These are phyloP conservation scores for Hericium rajendrae DNA, from an alignment of 768 basidiomycete genomes.

Conservation along the genomic window DNA sequence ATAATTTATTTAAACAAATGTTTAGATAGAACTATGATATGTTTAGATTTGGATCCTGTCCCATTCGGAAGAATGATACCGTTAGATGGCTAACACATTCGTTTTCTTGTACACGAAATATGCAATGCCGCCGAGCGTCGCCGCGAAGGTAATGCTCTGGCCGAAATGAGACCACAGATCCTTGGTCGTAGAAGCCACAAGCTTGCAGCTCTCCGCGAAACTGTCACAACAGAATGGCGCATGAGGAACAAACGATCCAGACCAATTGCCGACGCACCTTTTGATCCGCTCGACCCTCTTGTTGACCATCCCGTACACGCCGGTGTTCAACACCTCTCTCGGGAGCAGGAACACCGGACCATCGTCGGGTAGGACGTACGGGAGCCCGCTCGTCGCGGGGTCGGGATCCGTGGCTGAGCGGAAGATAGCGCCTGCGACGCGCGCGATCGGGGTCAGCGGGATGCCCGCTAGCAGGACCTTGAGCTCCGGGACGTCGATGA, in stretches of 20 bases:
- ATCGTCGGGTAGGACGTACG: slow-evolving; percentile 39
- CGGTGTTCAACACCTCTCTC: slow-evolving; percentile 37
- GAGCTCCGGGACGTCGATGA: slow-evolving; percentile 26
- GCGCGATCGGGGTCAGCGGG: slow-evolving; percentile 35
- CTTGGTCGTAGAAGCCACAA: neutral
- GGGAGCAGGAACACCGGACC: slow-evolving; percentile 39
- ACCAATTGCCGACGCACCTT: neutral
- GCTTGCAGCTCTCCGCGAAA: neutral
- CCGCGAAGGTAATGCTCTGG: neutral
- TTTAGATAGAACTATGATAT: no score
- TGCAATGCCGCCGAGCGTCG: neutral
- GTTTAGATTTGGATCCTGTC: no score
- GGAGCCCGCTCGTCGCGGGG: slow-evolving; percentile 33
- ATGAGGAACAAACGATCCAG: neutral
- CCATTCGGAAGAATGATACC: no score
- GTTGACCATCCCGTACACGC: slow-evolving; percentile 45
- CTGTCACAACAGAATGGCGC: neutral
- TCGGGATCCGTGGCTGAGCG: slow-evolving; percentile 39
- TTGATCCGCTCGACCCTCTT: neutral
- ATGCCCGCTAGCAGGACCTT: slow-evolving; percentile 41
- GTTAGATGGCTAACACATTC: neutral
- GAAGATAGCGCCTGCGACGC: slow-evolving; percentile 44
- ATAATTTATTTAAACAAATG: no score
- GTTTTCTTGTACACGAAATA: neutral
- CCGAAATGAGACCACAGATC: neutral